Conservation (phyloP, 2,329 filamentous ascomycete species). For the Neonectria neomacrospora region DNA sequence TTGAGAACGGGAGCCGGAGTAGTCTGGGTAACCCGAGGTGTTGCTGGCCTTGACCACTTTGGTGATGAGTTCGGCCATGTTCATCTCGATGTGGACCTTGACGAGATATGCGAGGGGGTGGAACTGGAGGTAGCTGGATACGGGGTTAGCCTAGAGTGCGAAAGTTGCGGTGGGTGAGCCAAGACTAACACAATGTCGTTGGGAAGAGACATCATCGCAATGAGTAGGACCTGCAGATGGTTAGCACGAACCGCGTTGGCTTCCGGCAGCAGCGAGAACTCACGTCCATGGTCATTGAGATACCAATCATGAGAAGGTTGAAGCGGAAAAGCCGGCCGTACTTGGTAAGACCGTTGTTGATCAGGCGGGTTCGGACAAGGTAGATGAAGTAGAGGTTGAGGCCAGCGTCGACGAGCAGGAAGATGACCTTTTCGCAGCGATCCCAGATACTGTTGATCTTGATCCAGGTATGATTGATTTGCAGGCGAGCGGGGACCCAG, state of each 20-base stretch:
- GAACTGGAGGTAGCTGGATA: constrained; percentile 55
- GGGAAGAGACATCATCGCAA: constrained; percentile 47
- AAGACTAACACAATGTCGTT: constrained; percentile 46
- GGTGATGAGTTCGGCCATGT: constrained; percentile 63
- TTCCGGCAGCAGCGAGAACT: accelerated
- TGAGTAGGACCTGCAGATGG: constrained; percentile 36
- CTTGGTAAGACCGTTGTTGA: constrained; percentile 60
- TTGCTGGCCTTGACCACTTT: constrained; percentile 48
- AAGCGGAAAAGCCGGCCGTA: constrained; percentile 57
- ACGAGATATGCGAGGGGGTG: constrained; percentile 63
- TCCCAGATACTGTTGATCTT: constrained; percentile 64
- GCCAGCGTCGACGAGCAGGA: constrained; percentile 59
- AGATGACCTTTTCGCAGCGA: constrained; percentile 62
- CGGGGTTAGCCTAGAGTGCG: constrained; percentile 5
- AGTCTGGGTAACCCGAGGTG: constrained; percentile 35
- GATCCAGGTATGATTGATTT: constrained; percentile 54
- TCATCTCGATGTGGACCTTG: constrained; percentile 65
- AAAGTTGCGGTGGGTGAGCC: accelerated
- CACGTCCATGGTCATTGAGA: constrained; percentile 48
- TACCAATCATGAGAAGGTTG: constrained; percentile 46
- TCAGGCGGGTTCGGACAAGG: constrained; percentile 57
- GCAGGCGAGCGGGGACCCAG: constrained; percentile 64
- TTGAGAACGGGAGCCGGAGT: constrained; percentile 37
- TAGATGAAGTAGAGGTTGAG: constrained; percentile 65
- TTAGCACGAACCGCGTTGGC: not conserved